Conservation (phyloP, 306 rosid species). For the Sophora flavescens region DNA sequence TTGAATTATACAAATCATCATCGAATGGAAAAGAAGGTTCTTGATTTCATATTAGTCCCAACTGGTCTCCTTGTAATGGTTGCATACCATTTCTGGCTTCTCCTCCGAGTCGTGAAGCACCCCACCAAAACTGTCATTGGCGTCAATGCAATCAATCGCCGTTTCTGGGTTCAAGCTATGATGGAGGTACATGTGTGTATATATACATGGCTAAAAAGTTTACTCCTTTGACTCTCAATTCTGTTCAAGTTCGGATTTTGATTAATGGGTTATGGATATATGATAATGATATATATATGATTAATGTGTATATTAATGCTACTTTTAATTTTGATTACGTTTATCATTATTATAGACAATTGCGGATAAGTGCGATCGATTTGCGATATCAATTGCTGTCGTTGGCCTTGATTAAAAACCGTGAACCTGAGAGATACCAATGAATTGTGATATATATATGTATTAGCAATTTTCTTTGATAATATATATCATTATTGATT, state of each 20-base stretch:
- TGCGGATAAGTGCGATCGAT: too few relatives aligned
- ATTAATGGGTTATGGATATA: neutral
- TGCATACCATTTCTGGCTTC: slow-evolving; percentile 83
- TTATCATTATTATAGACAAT: too few relatives aligned
- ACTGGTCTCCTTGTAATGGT: slow-evolving; percentile 65
- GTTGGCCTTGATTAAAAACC: too few relatives aligned
- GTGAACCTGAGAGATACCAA: too few relatives aligned
- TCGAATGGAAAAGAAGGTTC: slow-evolving; percentile 60
- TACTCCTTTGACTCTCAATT: neutral
- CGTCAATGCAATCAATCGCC: slow-evolving; percentile 84
- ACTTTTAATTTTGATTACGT: too few relatives aligned
- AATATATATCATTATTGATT: neutral
- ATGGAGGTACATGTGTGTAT: slow-evolving; percentile 67
- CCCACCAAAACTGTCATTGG: slow-evolving; percentile 85
- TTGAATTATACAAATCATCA: neutral
- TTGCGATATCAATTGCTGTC: too few relatives aligned
- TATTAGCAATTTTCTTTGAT: neutral
- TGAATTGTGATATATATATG: neutral
- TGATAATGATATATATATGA: neutral
- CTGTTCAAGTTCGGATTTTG: neutral
- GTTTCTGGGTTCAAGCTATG: slow-evolving; percentile 89
- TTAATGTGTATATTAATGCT: too few relatives aligned
- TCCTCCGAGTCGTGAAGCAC: slow-evolving; percentile 55
- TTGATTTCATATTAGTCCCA: slow-evolving; percentile 70
- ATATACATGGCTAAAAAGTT: neutral